These are phyloP conservation scores for Populus hybrid DNA, from an alignment of 441 rosid species.

Conservation along the genomic window DNA sequence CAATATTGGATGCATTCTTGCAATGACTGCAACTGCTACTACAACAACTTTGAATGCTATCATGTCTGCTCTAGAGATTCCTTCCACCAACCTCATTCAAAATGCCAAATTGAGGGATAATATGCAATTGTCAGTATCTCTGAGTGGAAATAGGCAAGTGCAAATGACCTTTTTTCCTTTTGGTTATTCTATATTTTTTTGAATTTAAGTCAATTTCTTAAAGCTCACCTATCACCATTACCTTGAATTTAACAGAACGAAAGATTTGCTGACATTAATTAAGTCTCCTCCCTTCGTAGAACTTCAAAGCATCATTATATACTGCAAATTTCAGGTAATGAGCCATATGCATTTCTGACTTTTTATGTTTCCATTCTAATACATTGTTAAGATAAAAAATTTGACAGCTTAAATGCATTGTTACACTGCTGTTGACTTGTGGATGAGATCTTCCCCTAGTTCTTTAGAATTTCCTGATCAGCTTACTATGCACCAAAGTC, in stretches of 20 bases:
- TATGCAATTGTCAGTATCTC: slow-evolving; percentile 66
- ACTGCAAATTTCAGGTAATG: slow-evolving; percentile 95
- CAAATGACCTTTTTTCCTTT: slow-evolving; percentile 14
- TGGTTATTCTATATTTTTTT: neutral
- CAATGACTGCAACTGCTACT: slow-evolving; percentile 98
- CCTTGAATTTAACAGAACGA: slow-evolving; percentile 51
- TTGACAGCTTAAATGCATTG: neutral
- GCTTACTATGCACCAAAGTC: neutral
- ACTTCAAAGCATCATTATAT: slow-evolving; percentile 73
- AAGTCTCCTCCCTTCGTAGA: slow-evolving; percentile 63
- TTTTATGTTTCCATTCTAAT: neutral
- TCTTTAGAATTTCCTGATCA: neutral
- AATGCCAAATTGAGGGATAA: slow-evolving; percentile 68
- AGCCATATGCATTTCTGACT: neutral
- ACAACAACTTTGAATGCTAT: slow-evolving; percentile 63
- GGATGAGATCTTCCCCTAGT: neutral
- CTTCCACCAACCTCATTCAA: slow-evolving; percentile 73
- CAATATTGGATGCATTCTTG: slow-evolving; percentile 71
- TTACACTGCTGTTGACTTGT: neutral
- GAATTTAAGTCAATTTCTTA: slow-evolving; percentile 6
- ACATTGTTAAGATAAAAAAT: neutral
- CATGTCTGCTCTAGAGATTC: slow-evolving; percentile 89
- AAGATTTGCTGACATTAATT: slow-evolving; percentile 68
- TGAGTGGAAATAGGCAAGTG: slow-evolving; percentile 72
- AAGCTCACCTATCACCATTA: slow-evolving; percentile 17